phyloP scores from a whole-genome alignment of 2,329 filamentous ascomycete genomes.

The Pyrenochaeta sp. region DNA sequence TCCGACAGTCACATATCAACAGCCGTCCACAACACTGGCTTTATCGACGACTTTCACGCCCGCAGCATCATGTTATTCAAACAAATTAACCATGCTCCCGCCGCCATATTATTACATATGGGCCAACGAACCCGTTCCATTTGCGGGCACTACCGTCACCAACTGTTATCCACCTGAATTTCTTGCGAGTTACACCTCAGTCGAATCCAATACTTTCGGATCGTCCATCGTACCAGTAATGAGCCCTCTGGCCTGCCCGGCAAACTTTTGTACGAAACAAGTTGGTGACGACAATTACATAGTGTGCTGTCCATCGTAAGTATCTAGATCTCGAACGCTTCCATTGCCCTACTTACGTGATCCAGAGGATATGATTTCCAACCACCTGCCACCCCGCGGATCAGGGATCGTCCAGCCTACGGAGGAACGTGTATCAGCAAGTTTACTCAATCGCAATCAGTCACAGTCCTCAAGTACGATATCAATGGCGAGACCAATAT shows the following conservation, averaged over 20 bases:
- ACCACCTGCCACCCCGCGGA: slow-evolving; percentile 18
- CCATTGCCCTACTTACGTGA: neutral
- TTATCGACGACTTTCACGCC: slow-evolving; percentile 36
- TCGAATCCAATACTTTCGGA: slow-evolving; percentile 9
- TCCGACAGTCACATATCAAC: neutral
- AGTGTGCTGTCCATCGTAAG: slow-evolving; percentile 38
- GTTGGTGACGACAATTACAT: slow-evolving; percentile 29
- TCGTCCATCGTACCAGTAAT: slow-evolving; percentile 34
- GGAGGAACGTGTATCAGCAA: slow-evolving; percentile 37
- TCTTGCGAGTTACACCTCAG: slow-evolving; percentile 26
- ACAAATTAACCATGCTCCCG: slow-evolving; percentile 30
- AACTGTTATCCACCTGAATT: slow-evolving; percentile 36
- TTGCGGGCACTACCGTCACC: slow-evolving; percentile 19
- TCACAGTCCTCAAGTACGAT: slow-evolving; percentile 28
- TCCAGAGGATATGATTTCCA: slow-evolving; percentile 27
- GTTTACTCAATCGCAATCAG: slow-evolving; percentile 19
- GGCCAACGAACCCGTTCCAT: slow-evolving; percentile 36
- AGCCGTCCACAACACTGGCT: slow-evolving; percentile 20
- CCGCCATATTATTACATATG: slow-evolving; percentile 32
- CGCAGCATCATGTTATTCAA: slow-evolving; percentile 30
- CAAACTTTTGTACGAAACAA: slow-evolving; percentile 28
- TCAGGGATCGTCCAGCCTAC: slow-evolving; percentile 30
- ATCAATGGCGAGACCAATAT: slow-evolving; percentile 15
- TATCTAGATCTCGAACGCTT: neutral
- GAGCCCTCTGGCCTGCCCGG: slow-evolving; percentile 34